These are phyloP conservation scores for Verticillium longisporum DNA, from an alignment of 2,329 filamentous ascomycete genomes.

Conservation along the genomic window DNA sequence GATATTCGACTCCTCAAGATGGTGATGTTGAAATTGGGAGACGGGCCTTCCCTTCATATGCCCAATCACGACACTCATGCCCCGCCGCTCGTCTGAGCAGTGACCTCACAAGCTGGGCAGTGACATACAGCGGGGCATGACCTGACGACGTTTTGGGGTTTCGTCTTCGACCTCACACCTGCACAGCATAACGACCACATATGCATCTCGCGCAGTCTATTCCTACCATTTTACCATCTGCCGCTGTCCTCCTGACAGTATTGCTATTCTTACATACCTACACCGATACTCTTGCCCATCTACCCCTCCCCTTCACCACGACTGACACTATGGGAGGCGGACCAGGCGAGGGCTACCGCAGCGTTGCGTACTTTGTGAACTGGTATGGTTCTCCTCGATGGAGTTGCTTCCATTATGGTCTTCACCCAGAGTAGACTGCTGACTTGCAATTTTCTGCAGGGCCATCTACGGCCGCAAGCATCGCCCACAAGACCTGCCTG, in stretches of 20 bases:
- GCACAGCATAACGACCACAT: neutral
- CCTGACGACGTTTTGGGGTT: neutral
- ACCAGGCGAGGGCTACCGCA: conserved; percentile 46
- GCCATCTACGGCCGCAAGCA: conserved; percentile 84
- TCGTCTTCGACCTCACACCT: neutral
- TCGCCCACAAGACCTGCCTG: conserved; percentile 76
- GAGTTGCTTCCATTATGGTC: neutral
- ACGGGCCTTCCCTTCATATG: neutral
- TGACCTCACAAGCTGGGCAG: neutral
- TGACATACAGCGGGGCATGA: neutral
- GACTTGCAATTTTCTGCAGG: conserved; percentile 26
- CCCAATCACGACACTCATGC: neutral
- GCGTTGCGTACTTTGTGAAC: conserved; percentile 70
- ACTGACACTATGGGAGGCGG: conserved; percentile 33
- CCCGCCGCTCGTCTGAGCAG: neutral
- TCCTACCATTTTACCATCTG: conserved; percentile 10
- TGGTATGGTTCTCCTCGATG: conserved; percentile 34
- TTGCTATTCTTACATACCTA: conserved; percentile 13
- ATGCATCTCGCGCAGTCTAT: conserved; percentile 8
- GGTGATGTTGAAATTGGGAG: neutral
- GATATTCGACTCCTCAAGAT: neutral
- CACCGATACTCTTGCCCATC: conserved; percentile 9
- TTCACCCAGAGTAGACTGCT: conserved; percentile 3
- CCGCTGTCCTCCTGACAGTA: conserved; percentile 12
- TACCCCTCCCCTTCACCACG: conserved; percentile 1